Evolutionary conservation across 257 asterid genomes (phyloP), one percentile per base, ranked within the genome.

Genomic region (Fraxinus quadrangulata): DNA sequence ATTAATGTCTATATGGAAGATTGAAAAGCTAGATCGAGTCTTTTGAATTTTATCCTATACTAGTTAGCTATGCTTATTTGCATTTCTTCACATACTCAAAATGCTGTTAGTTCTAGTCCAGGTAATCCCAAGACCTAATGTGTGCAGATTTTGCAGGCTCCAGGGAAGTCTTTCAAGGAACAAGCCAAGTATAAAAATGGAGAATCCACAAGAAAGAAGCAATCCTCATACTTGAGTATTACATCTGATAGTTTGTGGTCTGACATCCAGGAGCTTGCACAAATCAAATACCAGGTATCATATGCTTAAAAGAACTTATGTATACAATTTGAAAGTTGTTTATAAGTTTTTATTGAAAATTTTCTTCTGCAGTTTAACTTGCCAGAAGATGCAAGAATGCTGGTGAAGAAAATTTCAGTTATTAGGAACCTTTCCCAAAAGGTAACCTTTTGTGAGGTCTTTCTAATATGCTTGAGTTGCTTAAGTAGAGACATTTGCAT

Each of bases 201-300:
- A 70, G 91, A 73, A 51, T 81, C 88, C 73, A 31, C 77, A 47
- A 88, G 80, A 83, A 92, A 88, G 89, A 86, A 90, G 78, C 93
- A 85, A 54, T 85, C 94, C 63, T 81, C 81, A 69, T 90, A 83
- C 81, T 83, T 83, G 77, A 87, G 83, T 84, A 81, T 81, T 33
- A 86, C 92, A 67, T 86, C 98, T 5, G 92, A 90, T 72, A 89
- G 92, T 86, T 85, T 94, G 87, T 94, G 98, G 98, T 79, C 88
- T 79, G 97, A 91, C 68, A 86, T 94, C 80, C 84, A 88, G 83
- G 97, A 92, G 78, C 92, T 92, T 76, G 90, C 98, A 42, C 89
- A 88, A 81, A 88, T 87, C 72, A 94, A 94, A 81, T 94, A 92
- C 85, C 94, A 91, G 98, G 97, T 94, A 82, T 74, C 74, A 75